These are phyloP conservation scores for Alternaria longipes DNA, from an alignment of 2,329 filamentous ascomycete genomes.

Conservation along the genomic window DNA sequence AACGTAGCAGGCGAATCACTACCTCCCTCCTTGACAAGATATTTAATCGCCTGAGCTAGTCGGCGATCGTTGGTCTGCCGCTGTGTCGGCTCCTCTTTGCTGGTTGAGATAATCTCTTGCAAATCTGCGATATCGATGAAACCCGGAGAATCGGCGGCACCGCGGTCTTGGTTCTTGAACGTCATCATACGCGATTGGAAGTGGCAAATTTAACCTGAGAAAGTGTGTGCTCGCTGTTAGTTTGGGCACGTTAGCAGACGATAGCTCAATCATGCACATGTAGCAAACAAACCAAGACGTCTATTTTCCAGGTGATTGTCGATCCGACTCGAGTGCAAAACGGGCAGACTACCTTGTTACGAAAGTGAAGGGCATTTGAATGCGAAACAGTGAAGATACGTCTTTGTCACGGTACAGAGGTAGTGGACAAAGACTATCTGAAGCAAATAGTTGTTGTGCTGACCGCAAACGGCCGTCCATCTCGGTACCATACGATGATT, in stretches of 20 bases:
- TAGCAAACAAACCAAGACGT: slow-evolving; percentile 18
- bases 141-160: slow-evolving; percentile 5
- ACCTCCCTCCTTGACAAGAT: slow-evolving; percentile 35
- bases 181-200: slow-evolving; percentile 15
- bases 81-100: slow-evolving; percentile 11
- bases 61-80: slow-evolving; percentile 30
- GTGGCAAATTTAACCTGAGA: background rate
- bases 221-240: background rate
- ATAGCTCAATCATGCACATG: background rate
- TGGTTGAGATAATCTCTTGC: slow-evolving; percentile 11
- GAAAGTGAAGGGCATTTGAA: slow-evolving; percentile 10
- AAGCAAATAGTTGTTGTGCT: slow-evolving; percentile 27
- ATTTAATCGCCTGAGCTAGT: slow-evolving; percentile 40
- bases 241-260: slow-evolving; percentile 8
- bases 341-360: background rate
- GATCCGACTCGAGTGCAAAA: background rate
- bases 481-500: slow-evolving; percentile 14
- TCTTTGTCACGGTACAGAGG: slow-evolving; percentile 31
- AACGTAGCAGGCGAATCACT: slow-evolving; percentile 29
- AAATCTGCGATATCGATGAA: slow-evolving; percentile 15
- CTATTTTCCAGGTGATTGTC: background rate
- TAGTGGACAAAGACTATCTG: slow-evolving; percentile 28
- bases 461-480: slow-evolving; percentile 29
- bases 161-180: background rate
- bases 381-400: background rate